Conservation (phyloP, 78 protist species). For the Protostelium mycophagum region DNA sequence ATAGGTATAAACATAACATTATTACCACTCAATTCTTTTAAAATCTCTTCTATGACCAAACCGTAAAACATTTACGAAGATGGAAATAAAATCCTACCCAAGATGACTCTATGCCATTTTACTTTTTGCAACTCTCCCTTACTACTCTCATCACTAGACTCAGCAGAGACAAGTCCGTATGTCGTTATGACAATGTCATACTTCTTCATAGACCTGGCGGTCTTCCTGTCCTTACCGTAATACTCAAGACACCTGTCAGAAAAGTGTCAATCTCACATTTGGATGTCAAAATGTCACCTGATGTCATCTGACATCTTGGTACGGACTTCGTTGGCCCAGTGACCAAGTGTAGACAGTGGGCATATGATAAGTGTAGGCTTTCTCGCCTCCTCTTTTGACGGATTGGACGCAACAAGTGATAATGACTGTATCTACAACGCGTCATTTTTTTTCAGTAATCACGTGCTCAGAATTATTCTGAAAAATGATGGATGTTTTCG, state of each 20-base stretch:
- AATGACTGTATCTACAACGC: background rate
- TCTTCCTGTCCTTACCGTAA: slow-evolving; percentile 17
- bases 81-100: background rate
- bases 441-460: background rate
- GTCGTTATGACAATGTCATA: background rate
- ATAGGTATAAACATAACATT: too few species aligned
- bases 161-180: background rate
- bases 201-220: background rate
- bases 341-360: slow-evolving; percentile 2
- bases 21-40: too few species aligned
- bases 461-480: too few species aligned
- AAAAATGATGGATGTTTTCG: slow-evolving; percentile 14
- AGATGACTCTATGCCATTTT: background rate
- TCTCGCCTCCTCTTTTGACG: background rate
- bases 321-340: slow-evolving; percentile 28
- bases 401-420: background rate
- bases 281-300: slow-evolving; percentile 7
- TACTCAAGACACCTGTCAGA: background rate
- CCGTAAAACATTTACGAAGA: background rate
- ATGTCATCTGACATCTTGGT: background rate
- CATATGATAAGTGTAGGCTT: slow-evolving; percentile 43
- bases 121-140: background rate
- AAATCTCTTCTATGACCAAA: too few species aligned
- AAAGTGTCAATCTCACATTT: background rate
- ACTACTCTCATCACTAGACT: background rate